A percentile compares a stretch with the other conserved stretches of the same genome.
Conservation (phyloP, 495 filamentous ascomycete genomes). For the Bryoglossum gracile region DNA sequence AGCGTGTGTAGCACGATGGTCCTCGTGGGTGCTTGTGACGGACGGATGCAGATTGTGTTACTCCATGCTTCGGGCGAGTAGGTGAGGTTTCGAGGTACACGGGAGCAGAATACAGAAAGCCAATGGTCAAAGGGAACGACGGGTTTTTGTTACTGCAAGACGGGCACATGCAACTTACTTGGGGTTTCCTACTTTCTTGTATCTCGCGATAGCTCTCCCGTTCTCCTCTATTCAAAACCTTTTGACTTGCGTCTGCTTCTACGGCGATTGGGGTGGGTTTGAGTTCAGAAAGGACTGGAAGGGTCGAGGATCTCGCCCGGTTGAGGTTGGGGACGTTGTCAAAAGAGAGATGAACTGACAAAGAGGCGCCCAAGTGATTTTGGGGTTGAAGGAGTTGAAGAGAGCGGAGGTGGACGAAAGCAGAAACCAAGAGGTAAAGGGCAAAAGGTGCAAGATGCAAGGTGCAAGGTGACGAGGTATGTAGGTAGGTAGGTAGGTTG, state of each 20-base stretch:
- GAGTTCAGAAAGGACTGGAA: constrained; percentile 10
- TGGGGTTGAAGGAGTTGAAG: neutral
- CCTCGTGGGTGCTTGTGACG: constrained; percentile 20
- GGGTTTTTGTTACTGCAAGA: constrained; percentile 21
- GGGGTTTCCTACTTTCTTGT: neutral
- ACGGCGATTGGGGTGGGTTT: neutral
- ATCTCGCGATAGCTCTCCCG: constrained; percentile 9
- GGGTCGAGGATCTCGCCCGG: constrained; percentile 1
- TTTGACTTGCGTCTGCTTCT: constrained; percentile 3
- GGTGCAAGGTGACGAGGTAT: too few relatives aligned
- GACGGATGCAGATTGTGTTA: constrained; percentile 18
- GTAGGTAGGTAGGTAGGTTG: too few relatives aligned
- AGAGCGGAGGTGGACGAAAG: neutral
- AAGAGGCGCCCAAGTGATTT: neutral
- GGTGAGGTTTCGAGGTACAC: constrained; percentile 20
- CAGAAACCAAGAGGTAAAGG: too few relatives aligned
- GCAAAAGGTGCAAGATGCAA: too few relatives aligned
- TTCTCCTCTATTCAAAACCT: constrained; percentile 7
- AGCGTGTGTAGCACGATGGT: constrained; percentile 11
- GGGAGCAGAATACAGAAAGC: constrained; percentile 7
- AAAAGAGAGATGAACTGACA: constrained; percentile 3
- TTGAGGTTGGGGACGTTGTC: too few relatives aligned
- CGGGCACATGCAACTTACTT: constrained; percentile 21
- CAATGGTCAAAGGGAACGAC: constrained; percentile 4
- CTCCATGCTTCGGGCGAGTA: constrained; percentile 16